Evolutionary conservation across 1,139 yeast genomes (phyloP).

Genomic region (Yamadazyma aaseri): DNA sequence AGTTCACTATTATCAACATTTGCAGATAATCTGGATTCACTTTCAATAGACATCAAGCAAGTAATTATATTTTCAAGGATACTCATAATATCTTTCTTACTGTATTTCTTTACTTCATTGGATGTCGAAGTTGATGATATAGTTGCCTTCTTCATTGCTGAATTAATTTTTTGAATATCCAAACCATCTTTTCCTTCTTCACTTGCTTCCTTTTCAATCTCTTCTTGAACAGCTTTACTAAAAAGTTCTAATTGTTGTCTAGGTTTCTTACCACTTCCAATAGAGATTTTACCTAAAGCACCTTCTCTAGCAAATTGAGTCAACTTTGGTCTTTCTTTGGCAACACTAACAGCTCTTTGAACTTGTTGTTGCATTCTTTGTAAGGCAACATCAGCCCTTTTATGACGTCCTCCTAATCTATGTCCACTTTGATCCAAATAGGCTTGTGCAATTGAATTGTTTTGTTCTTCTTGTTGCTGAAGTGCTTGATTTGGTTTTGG

Average conservation of each 20-base stretch:
- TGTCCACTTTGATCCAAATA: conserved; percentile 92
- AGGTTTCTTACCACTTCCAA: conserved; percentile 82
- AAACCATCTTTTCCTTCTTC: conserved; percentile 22
- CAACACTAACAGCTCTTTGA: conserved; percentile 92
- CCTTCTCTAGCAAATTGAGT: conserved; percentile 78
- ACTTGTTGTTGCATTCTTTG: conserved; percentile 99
- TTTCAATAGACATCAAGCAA: conserved; percentile 77
- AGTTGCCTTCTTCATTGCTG: conserved; percentile 15
- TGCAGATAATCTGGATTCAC: conserved; percentile 69
- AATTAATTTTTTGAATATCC: conserved; percentile 18
- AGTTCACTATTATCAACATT: conserved; percentile 56
- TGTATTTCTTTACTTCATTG: conserved; percentile 29
- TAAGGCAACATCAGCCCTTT: conserved; percentile 90
- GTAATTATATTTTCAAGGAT: conserved; percentile 77
- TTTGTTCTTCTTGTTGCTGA: conserved; percentile 46
- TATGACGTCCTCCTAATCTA: conserved; percentile 81
- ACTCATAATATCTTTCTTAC: conserved; percentile 47
- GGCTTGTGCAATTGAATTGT: conserved; percentile 86
- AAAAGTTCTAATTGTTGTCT: conserved; percentile 80
- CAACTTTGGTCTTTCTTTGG: conserved; percentile 82
- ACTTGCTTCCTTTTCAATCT: conserved; percentile 35
- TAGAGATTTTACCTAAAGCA: conserved; percentile 84
- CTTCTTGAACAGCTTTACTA: conserved; percentile 53
- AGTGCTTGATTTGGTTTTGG: conserved; percentile 50
- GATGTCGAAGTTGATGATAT: conserved; percentile 24